Conservation (phyloP, 1,284 basidiomycete species). For the Rhodotorula sp. region DNA sequence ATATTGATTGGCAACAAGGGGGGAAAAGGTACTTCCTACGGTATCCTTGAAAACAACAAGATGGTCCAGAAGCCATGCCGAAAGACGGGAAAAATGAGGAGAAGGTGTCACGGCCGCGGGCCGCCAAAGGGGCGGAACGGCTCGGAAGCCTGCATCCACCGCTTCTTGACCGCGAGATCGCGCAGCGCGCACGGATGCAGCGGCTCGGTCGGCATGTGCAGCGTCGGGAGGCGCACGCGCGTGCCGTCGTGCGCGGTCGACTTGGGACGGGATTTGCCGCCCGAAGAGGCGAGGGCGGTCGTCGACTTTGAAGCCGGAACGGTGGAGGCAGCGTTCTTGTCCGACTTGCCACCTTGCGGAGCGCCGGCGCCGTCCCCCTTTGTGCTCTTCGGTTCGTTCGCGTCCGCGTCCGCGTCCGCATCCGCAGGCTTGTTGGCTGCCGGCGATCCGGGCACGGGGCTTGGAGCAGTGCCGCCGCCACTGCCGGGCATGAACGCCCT, state of each 20-base stretch:
- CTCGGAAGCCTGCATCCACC: slow-evolving; percentile 1
- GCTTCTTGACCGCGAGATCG: neutral
- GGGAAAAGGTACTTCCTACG: neutral
- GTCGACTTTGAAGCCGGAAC: no score
- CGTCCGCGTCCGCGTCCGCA: no score
- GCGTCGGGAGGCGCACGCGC: neutral
- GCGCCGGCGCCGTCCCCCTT: no score
- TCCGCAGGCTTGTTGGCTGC: no score
- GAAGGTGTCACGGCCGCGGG: neutral
- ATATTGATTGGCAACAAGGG: neutral
- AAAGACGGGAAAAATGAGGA: neutral
- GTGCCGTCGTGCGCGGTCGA: neutral
- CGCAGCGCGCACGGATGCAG: neutral
- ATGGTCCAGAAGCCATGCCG: neutral
- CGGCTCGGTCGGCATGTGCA: neutral
- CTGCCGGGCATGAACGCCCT: slow-evolving; percentile 1
- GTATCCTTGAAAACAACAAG: neutral
- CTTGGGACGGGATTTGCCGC: neutral
- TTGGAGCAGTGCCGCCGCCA: no score
- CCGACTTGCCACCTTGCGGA: no score
- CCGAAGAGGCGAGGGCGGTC: no score
- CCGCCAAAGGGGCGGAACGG: slow-evolving; percentile 1
- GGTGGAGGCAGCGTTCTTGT: no score
- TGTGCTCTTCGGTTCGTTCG: no score
- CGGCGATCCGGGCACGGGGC: neutral